Evolutionary conservation across 139 green algal species (phyloP).

Genomic region (Gonium pectorale): DNA sequence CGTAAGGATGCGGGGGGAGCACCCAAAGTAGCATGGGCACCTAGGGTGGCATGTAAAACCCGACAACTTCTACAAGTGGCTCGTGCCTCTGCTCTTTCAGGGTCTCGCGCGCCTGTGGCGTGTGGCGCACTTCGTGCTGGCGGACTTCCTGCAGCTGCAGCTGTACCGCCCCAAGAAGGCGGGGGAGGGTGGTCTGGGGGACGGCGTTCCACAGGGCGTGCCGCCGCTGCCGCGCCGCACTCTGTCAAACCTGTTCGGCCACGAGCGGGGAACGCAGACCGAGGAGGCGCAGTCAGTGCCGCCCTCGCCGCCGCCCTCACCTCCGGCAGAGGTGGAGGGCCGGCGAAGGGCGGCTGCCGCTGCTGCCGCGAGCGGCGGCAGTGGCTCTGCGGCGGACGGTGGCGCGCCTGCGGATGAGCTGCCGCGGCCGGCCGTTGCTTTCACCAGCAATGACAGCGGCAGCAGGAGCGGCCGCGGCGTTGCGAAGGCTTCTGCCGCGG

Average conservation of each 20-base stretch:
- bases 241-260: constrained; percentile 15
- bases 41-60: no score
- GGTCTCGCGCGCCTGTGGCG: constrained; percentile 84
- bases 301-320: background rate
- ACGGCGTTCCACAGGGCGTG: no score
- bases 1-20: no score
- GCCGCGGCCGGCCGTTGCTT: background rate
- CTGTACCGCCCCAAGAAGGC: constrained; percentile 29
- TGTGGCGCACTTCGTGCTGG: constrained; percentile 82
- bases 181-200: background rate
- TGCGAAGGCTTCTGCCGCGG: constrained; percentile 20
- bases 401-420: no score
- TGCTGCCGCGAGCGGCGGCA: constrained; percentile 3
- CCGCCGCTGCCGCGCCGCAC: background rate
- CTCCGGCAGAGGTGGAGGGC: no score
- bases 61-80: no score
- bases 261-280: constrained; percentile 27
- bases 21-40: no score
- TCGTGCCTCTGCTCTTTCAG: no score
- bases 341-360: no score
- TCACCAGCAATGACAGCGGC: background rate
- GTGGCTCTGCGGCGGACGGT: no score
- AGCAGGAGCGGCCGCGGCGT: no score
- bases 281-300: background rate
- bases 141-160: constrained; percentile 76